A percentile compares a stretch with the other conserved stretches of the same genome.
These are phyloP conservation scores for Leccinum uliginosum DNA, from an alignment of 768 basidiomycete genomes.

Conservation along the genomic window DNA sequence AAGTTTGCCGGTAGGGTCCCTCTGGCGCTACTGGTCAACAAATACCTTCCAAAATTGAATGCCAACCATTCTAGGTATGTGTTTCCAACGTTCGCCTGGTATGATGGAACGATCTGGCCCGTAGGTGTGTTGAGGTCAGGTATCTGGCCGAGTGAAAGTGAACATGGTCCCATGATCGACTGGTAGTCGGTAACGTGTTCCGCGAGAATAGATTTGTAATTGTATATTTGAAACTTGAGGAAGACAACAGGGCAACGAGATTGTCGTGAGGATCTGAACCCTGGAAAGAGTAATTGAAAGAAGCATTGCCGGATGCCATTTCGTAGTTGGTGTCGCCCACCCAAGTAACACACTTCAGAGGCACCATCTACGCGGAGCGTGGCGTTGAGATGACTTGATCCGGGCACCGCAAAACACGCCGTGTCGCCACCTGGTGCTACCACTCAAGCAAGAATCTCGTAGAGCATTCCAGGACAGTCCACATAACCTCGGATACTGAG, in stretches of 20 bases:
- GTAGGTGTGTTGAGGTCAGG: slow-evolving; percentile 52
- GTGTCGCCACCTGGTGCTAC: slow-evolving; percentile 30
- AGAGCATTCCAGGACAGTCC: slow-evolving; percentile 57
- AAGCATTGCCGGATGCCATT: slow-evolving; percentile 54
- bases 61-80: slow-evolving; percentile 68
- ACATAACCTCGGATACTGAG: slow-evolving; percentile 52
- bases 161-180: slow-evolving; percentile 43
- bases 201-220: slow-evolving; percentile 39
- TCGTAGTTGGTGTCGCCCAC: slow-evolving; percentile 71
- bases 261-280: slow-evolving; percentile 55
- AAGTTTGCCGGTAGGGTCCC: slow-evolving; percentile 66
- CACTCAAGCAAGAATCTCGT: slow-evolving; percentile 58
- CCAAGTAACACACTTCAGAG: slow-evolving; percentile 60
- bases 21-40: slow-evolving; percentile 58
- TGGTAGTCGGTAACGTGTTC: slow-evolving; percentile 52
- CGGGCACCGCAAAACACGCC: slow-evolving; percentile 29
- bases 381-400: slow-evolving; percentile 37
- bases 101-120: slow-evolving; percentile 49
- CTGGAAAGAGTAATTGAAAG: slow-evolving; percentile 56
- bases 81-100: slow-evolving; percentile 52
- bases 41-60: slow-evolving; percentile 70
- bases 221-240: slow-evolving; percentile 16
- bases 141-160: slow-evolving; percentile 55
- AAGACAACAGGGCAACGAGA: slow-evolving; percentile 37
- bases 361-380: slow-evolving; percentile 44